A percentile compares a stretch with the other conserved stretches of the same genome.
Conservation (phyloP, 495 filamentous ascomycete genomes). For the Xylaria venustula region DNA sequence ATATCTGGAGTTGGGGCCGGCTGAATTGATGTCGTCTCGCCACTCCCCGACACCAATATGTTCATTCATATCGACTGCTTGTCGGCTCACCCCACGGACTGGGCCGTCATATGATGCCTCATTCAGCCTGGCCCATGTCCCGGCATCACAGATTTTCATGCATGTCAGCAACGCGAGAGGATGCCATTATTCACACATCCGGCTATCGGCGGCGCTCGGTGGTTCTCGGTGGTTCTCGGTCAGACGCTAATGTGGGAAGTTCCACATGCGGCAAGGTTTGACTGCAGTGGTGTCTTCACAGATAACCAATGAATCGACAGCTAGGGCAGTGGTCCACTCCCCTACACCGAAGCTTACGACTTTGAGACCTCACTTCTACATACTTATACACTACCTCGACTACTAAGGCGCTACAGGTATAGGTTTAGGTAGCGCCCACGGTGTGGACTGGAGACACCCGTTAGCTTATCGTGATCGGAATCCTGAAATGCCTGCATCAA, state of each 20-base stretch:
- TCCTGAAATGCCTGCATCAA: neutral
- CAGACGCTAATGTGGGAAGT: neutral
- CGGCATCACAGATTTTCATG: neutral
- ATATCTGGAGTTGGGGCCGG: conserved; percentile 48
- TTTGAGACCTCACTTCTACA: no score
- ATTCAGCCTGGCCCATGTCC: neutral
- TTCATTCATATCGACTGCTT: neutral
- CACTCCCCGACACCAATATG: neutral
- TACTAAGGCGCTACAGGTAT: no score
- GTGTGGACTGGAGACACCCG: neutral
- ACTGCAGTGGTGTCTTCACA: neutral
- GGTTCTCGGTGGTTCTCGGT: conserved; percentile 13
- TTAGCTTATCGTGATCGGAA: neutral
- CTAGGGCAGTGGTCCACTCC: neutral
- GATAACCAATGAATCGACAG: neutral
- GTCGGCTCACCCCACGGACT: neutral
- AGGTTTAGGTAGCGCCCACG: no score
- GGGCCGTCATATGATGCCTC: neutral
- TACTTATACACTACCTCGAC: no score
- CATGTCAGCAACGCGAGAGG: neutral
- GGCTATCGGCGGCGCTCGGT: conserved; percentile 13
- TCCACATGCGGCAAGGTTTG: neutral
- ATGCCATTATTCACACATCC: neutral
- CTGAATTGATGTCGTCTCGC: conserved; percentile 7
- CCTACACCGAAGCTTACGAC: neutral